Conservation (phyloP, 208 protist species). For the Trichomonas vaginalis region DNA sequence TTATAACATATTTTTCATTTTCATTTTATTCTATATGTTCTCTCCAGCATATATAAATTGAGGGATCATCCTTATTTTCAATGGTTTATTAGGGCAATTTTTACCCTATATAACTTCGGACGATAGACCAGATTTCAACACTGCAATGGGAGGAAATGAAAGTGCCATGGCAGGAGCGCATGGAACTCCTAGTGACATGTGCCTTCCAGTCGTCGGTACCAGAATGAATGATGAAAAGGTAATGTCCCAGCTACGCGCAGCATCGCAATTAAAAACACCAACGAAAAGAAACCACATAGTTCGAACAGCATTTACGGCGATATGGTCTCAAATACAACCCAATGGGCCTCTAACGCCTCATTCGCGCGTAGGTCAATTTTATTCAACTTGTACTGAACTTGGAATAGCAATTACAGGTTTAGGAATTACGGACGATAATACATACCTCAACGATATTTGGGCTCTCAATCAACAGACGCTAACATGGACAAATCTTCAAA, state of each 20-base stretch:
- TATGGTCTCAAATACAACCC: not conserved
- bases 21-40: no score
- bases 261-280: not conserved
- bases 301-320: not conserved
- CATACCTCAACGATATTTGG: not conserved
- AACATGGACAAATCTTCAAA: not conserved
- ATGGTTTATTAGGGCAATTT: no score
- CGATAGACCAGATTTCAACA: not conserved
- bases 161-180: not conserved
- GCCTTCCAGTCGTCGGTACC: not conserved
- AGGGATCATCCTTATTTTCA: no score
- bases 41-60: no score
- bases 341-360: not conserved
- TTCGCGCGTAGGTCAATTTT: not conserved
- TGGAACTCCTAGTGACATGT: not conserved
- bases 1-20: no score
- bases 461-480: not conserved
- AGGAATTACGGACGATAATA: not conserved
- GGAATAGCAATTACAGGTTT: not conserved
- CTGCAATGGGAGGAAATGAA: not conserved
- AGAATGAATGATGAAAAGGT: not conserved
- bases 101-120: not conserved
- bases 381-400: not conserved
- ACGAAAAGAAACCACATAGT: not conserved
- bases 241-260: not conserved